Percentiles rank a stretch among this genome's conserved stretches.
phyloP scores from a whole-genome alignment of 1,139 yeast genomes.

The Hemisphaericaspora subhashii region DNA sequence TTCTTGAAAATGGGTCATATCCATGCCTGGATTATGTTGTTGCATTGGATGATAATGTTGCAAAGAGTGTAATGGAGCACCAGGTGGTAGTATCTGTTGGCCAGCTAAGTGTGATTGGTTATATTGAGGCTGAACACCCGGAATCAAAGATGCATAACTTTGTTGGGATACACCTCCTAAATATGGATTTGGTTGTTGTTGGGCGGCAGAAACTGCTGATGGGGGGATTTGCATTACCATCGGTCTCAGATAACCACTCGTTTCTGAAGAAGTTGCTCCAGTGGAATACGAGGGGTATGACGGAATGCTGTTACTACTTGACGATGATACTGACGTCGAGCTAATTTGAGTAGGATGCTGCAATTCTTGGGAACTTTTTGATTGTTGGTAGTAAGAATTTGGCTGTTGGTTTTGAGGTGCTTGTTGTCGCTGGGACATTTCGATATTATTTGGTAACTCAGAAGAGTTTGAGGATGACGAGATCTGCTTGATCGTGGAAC shows the following conservation, averaged over 20 bases:
- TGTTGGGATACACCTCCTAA: constrained; percentile 1
- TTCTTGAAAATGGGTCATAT: constrained; percentile 17
- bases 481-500: constrained; percentile 9
- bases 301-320: neutral
- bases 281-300: neutral
- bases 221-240: constrained; percentile 1
- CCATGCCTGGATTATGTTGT: constrained; percentile 4
- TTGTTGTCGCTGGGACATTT: constrained; percentile 1
- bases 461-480: neutral
- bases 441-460: neutral
- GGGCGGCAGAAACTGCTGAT: neutral
- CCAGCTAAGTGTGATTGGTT: neutral
- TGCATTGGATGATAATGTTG: constrained; percentile 10
- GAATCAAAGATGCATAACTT: constrained; percentile 2
- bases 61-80: neutral
- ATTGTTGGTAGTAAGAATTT: constrained; percentile 5
- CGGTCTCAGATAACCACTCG: neutral
- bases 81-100: constrained; percentile 1
- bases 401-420: constrained; percentile 7
- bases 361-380: neutral
- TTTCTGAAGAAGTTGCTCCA: neutral
- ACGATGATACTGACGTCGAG: neutral
- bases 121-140: constrained; percentile 1
- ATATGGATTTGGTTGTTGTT: neutral
- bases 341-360: neutral